These are phyloP conservation scores for Castanopsis chinensis DNA, from an alignment of 306 rosid genomes.

Conservation along the genomic window DNA sequence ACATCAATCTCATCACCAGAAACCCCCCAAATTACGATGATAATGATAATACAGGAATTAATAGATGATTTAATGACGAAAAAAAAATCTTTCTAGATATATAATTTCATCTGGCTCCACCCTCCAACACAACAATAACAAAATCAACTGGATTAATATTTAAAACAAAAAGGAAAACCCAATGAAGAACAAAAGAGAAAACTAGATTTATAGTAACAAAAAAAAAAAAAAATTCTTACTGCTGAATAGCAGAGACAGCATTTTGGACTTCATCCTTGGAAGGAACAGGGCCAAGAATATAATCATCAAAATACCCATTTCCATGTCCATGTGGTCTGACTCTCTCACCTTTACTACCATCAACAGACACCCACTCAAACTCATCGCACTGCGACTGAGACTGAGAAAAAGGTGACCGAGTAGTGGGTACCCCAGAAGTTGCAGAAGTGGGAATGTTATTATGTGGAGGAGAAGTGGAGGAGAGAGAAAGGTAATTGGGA, in stretches of 20 bases:
- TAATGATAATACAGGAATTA: background rate
- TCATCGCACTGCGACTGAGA: conserved; percentile 26
- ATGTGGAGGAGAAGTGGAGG: conserved; percentile 26
- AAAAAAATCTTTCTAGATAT: background rate
- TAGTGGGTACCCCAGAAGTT: conserved; percentile 8
- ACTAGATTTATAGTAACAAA: background rate
- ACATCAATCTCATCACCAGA: background rate
- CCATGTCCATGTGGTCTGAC: too few relatives aligned
- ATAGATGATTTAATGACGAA: background rate
- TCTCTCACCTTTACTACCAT: conserved; percentile 24
- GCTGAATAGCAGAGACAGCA: conserved; percentile 51
- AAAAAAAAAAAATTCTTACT: conserved; percentile 14
- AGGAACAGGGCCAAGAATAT: conserved; percentile 41
- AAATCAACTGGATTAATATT: background rate
- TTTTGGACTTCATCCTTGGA: conserved; percentile 46
- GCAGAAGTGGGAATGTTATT: conserved; percentile 15
- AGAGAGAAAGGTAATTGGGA: conserved; percentile 15
- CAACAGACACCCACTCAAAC: conserved; percentile 43
- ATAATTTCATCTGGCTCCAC: background rate
- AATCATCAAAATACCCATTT: conserved; percentile 21
- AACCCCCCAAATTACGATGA: background rate
- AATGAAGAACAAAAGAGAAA: background rate
- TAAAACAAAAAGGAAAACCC: background rate
- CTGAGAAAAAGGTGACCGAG: conserved; percentile 14
- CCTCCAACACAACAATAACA: background rate